phyloP scores from a whole-genome alignment of 495 filamentous ascomycete genomes.

The Tuber melanosporum region DNA sequence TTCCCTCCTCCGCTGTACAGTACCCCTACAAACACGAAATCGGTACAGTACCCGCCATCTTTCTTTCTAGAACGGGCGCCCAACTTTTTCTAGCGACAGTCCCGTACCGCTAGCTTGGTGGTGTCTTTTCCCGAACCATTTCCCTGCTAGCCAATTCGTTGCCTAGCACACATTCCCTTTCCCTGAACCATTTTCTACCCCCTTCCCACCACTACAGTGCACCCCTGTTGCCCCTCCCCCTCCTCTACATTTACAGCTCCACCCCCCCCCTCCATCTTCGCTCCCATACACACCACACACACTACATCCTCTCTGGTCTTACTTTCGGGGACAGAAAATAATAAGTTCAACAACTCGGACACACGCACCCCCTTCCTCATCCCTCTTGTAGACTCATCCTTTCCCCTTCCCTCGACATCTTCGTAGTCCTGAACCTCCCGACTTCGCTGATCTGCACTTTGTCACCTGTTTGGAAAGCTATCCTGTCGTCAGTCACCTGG shows the following conservation, averaged over 20 bases:
- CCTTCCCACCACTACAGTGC: constrained; percentile 22
- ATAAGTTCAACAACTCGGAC: constrained; percentile 1
- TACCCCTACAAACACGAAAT: constrained; percentile 26
- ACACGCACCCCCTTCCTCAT: constrained; percentile 12
- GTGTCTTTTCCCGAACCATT: constrained; percentile 33
- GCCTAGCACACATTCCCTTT: constrained; percentile 37
- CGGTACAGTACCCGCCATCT: constrained; percentile 18
- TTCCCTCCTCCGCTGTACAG: constrained; percentile 10
- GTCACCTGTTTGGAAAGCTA: constrained; percentile 18
- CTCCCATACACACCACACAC: not conserved
- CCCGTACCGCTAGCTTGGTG: constrained; percentile 38
- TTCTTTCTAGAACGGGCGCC: constrained; percentile 33
- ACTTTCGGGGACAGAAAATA: constrained; percentile 20
- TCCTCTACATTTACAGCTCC: constrained; percentile 20
- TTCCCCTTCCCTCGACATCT: constrained; percentile 18
- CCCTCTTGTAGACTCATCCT: constrained; percentile 10
- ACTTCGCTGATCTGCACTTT: constrained; percentile 26
- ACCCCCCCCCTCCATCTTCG: constrained; percentile 21
- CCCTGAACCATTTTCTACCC: constrained; percentile 38
- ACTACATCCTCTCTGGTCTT: constrained; percentile 15
- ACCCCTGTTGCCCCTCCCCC: constrained; percentile 29
- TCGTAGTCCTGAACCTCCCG: constrained; percentile 18
- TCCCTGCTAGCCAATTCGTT: constrained; percentile 28
- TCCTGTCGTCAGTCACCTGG: constrained; percentile 27
- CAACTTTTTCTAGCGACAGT: constrained; percentile 38